These are phyloP conservation scores for Metschnikowia similis DNA, from an alignment of 805 yeast genomes.

Conservation along the genomic window DNA sequence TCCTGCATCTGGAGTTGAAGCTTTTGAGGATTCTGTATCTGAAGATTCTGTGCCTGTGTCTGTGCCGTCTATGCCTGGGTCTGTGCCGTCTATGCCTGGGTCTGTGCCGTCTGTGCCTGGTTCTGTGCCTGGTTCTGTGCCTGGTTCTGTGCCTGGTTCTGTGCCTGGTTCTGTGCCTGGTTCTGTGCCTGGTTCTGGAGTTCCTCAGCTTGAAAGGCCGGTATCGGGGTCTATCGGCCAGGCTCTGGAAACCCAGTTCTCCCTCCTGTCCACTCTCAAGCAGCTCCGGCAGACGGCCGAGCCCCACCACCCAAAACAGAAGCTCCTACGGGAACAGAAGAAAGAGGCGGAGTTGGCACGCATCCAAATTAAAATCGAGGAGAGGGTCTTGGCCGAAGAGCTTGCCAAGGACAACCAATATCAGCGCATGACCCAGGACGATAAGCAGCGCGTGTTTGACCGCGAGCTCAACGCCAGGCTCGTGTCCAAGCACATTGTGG, in stretches of 20 bases:
- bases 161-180: too few relatives aligned
- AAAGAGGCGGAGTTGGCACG: conserved; percentile 28
- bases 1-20: neutral
- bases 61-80: too few relatives aligned
- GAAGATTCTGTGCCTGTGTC: neutral
- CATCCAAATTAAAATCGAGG: conserved; percentile 30
- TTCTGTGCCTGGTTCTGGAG: too few relatives aligned
- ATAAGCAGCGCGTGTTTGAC: conserved; percentile 25
- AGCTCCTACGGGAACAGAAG: conserved; percentile 19
- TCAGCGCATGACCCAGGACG: conserved; percentile 24
- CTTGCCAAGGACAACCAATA: conserved; percentile 24
- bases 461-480: conserved; percentile 28
- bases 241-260: neutral
- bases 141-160: neutral
- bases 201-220: too few relatives aligned
- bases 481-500: conserved; percentile 23
- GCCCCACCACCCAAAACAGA: conserved; percentile 3
- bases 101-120: neutral
- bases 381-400: conserved; percentile 28
- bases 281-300: conserved; percentile 8
- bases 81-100: neutral
- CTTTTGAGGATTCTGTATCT: neutral
- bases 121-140: neutral
- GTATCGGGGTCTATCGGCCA: too few relatives aligned
- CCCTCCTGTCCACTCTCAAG: conserved; percentile 14